Percentiles rank a stretch among this genome's conserved stretches.
Evolutionary conservation across 1,284 basidiomycete genomes (phyloP).

Genomic region (Ceratobasidium theobromae): DNA sequence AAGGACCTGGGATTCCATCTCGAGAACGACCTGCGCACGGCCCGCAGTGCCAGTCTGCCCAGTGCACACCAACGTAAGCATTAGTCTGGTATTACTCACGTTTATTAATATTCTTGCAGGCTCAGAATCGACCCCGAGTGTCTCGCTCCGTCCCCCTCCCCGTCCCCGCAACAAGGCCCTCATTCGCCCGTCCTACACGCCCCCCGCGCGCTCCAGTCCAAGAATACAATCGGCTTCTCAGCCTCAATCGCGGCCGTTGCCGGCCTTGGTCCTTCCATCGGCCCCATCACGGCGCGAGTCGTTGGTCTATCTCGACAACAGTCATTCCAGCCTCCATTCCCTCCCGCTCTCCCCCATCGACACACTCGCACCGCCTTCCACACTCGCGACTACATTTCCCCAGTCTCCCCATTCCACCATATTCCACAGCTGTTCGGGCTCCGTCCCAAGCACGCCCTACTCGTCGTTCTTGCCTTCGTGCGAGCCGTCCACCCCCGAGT

Average conservation of each 20-base stretch:
- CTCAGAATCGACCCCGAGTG: background rate
- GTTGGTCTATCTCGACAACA: too few species aligned
- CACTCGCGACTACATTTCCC: background rate
- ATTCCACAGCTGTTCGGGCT: background rate
- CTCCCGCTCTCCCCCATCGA: background rate
- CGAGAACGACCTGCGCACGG: background rate
- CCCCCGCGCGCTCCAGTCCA: too few species aligned
- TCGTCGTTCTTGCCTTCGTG: constrained; percentile 26
- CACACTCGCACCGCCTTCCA: background rate
- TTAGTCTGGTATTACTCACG: too few species aligned
- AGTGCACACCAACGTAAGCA: constrained; percentile 2
- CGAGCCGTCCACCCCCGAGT: too few species aligned
- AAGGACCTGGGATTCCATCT: constrained; percentile 14
- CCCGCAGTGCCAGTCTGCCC: constrained; percentile 1
- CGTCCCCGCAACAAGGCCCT: constrained; percentile 25
- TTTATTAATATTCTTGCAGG: too few species aligned
- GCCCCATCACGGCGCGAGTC: too few species aligned
- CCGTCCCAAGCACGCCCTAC: constrained; percentile 1
- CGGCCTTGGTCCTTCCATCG: too few species aligned
- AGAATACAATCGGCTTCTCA: too few species aligned
- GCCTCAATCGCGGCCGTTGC: too few species aligned
- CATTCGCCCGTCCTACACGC: too few species aligned
- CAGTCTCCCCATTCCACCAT: constrained; percentile 15
- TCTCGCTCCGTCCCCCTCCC: constrained; percentile 29
- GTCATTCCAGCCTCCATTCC: background rate